Evolutionary conservation across 2,329 filamentous ascomycete species (phyloP).

Genomic region (Truncatella angustata): DNA sequence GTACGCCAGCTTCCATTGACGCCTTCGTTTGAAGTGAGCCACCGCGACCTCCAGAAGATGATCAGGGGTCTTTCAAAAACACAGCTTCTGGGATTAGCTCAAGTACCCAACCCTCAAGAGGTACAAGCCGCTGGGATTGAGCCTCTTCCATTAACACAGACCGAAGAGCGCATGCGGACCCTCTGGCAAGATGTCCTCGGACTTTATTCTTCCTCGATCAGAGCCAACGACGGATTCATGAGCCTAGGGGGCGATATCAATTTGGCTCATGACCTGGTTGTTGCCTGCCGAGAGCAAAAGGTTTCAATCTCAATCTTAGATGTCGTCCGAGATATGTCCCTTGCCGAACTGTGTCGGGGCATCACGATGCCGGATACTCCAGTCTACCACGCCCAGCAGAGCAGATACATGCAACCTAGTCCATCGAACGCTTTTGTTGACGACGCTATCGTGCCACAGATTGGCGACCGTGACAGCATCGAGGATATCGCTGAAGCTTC

Average conservation of each 20-base stretch:
- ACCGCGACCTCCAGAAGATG: constrained; percentile 44
- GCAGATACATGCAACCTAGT: constrained; percentile 11
- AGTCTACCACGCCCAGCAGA: constrained; percentile 8
- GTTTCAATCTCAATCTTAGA: constrained; percentile 41
- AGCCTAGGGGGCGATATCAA: constrained; percentile 45
- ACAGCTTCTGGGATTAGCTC: constrained; percentile 41
- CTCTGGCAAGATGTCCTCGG: constrained; percentile 46
- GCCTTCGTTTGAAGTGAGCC: constrained; percentile 48
- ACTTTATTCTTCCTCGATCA: constrained; percentile 38
- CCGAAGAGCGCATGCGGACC: constrained; percentile 45
- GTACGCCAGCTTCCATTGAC: constrained; percentile 47
- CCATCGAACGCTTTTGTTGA: constrained; percentile 35
- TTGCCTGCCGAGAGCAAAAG: constrained; percentile 41
- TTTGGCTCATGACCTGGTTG: constrained; percentile 41
- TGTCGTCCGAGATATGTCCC: constrained; percentile 37
- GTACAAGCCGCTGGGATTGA: constrained; percentile 37
- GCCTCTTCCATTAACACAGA: constrained; percentile 45
- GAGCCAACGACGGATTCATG: constrained; percentile 42
- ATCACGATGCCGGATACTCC: constrained; percentile 22
- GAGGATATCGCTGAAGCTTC: constrained; percentile 49
- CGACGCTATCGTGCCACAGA: constrained; percentile 38
- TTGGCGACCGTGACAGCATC: constrained; percentile 40
- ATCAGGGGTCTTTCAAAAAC: constrained; percentile 39
- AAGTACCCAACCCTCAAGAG: constrained; percentile 34
- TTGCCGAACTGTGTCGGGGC: constrained; percentile 44